Evolutionary conservation across 2,329 filamentous ascomycete species (phyloP), one percentile per base, ranked within the genome.

Genomic region (Aspergillus persii): DNA sequence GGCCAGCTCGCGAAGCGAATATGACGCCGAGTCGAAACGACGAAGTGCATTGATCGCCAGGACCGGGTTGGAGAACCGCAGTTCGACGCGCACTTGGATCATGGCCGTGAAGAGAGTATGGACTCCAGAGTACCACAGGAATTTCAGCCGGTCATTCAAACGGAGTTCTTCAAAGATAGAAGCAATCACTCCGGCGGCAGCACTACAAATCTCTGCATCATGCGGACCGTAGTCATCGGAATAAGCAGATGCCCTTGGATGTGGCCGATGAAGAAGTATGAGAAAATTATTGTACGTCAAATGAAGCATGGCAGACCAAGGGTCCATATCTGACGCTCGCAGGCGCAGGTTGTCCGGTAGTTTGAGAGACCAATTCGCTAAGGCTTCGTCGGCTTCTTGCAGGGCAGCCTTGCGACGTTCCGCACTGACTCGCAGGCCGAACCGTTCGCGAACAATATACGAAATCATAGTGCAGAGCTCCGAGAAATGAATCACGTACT

Each of bases 391-490:
- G 7, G 76, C 76, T 61, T 77, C 74, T 51, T 72, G 71, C 26
- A 79, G 70, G 39, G 73, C 75, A 8, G 74, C 75, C 63, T 77
- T 79, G 49, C 76, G 74, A 47, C 75, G 71, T 64, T 72, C 74
- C 61, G 67, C 75, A 31, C 68, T 76, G 49, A 77, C 74, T 31
- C 73, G 70, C 23, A 78, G 63, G 7, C 76, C 76, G 57, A 79
- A 79, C 30, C 76, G 69, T 59, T 77, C 76, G 18, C 76, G 73
- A 54, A 78, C 70, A 27, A 78, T 74, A 58, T 76, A 77, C 4
- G 75, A 81, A 47, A 83, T 79, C 66, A 84, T 80, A 23, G 80
- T 75, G 60, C 81, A 84, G 0, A 84, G 74, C 41, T 77, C 77
- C 2, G 80, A 78, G 52, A 81, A 81, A 33, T 83, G 76, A 27